These are phyloP conservation scores for Exobasidium cylindrosporum DNA, from an alignment of 1,284 basidiomycete species.

Conservation along the genomic window DNA sequence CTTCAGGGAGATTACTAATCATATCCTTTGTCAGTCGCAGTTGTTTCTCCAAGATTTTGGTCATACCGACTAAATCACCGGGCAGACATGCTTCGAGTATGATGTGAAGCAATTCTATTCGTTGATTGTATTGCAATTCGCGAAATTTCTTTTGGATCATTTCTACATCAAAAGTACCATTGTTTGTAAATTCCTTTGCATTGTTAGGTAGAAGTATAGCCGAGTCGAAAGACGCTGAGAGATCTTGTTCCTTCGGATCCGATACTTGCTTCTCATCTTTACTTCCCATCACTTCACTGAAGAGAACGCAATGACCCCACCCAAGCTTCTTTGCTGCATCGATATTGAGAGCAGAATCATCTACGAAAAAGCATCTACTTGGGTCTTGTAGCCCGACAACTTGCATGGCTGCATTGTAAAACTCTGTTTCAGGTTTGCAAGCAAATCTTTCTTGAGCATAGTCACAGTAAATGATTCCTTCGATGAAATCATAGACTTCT, in stretches of 20 bases:
- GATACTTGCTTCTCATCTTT: not conserved
- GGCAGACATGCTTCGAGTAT: constrained; percentile 36
- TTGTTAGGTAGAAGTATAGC: not conserved
- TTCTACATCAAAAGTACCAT: constrained; percentile 26
- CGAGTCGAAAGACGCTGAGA: not conserved
- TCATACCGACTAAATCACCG: constrained; percentile 37
- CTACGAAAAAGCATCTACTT: constrained; percentile 46
- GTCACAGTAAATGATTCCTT: constrained; percentile 77
- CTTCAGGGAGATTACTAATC: constrained; percentile 68
- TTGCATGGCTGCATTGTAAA: constrained; percentile 38
- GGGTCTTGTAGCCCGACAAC: constrained; percentile 24
- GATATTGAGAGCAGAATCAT: constrained; percentile 50
- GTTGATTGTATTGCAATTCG: constrained; percentile 24
- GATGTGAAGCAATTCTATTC: constrained; percentile 35
- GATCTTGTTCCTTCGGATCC: not conserved
- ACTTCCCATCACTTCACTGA: constrained; percentile 32
- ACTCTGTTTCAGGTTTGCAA: constrained; percentile 71
- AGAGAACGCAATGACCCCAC: constrained; percentile 47
- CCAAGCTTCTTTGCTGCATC: constrained; percentile 43
- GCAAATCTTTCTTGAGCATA: constrained; percentile 68
- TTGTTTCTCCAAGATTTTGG: constrained; percentile 70
- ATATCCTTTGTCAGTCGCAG: constrained; percentile 75
- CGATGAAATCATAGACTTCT: constrained; percentile 70
- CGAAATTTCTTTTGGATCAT: constrained; percentile 26
- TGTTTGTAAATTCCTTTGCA: not conserved